Evolutionary conservation across 2,329 filamentous ascomycete genomes (phyloP).

Genomic region (Cladosporium austrohemisphaericum): DNA sequence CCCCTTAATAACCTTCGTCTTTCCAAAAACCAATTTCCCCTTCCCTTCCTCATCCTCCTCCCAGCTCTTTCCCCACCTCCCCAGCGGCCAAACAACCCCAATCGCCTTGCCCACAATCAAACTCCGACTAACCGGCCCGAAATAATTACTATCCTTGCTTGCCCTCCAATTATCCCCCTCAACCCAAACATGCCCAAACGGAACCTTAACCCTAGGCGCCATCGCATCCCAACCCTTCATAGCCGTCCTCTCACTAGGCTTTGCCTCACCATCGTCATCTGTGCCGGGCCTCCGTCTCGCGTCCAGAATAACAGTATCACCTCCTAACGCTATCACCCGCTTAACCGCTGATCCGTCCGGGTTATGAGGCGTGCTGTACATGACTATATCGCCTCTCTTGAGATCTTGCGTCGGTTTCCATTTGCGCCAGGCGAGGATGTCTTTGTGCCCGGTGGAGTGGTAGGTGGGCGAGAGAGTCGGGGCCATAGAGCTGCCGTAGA

Average conservation of each 20-base stretch:
- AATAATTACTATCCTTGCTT: conserved; percentile 81
- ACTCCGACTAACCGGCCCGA: conserved; percentile 66
- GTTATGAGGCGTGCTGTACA: conserved; percentile 55
- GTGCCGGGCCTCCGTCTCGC: conserved; percentile 32
- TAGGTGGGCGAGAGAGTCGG: conserved; percentile 44
- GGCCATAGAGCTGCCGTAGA: conserved; percentile 43
- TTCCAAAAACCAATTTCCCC: conserved; percentile 21
- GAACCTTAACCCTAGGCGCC: conserved; percentile 53
- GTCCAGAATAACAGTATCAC: conserved; percentile 68
- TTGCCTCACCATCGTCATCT: conserved; percentile 23
- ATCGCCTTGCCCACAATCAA: conserved; percentile 73
- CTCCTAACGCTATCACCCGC: conserved; percentile 74
- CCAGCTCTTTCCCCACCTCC: conserved; percentile 51
- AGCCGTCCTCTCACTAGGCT: conserved; percentile 33
- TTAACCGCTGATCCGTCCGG: conserved; percentile 73
- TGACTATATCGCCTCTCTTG: conserved; percentile 43
- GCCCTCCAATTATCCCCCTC: conserved; percentile 79
- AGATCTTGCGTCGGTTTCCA: conserved; percentile 27
- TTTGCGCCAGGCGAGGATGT: conserved; percentile 39
- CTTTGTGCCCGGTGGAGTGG: conserved; percentile 37
- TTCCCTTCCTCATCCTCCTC: conserved; percentile 54
- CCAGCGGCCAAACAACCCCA: conserved; percentile 63
- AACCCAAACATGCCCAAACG: conserved; percentile 86
- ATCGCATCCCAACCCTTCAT: conserved; percentile 28
- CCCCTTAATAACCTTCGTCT: conserved; percentile 41